A percentile compares a stretch with the other conserved stretches of the same genome.
Conservation (phyloP, 2,329 filamentous ascomycete genomes). For the Pseudogymnoascus sp. region DNA sequence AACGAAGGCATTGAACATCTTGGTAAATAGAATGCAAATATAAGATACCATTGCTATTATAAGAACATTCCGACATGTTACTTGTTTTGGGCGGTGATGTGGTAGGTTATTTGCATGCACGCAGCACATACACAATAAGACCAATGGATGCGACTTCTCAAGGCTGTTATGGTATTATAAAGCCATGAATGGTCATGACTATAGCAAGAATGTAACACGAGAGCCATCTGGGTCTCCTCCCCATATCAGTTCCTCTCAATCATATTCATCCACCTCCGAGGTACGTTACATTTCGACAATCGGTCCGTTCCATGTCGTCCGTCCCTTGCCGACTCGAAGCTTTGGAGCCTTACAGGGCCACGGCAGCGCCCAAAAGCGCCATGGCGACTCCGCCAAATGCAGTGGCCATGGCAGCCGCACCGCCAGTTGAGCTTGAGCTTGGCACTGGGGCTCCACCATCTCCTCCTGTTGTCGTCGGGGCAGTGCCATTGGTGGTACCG, state of each 20-base stretch:
- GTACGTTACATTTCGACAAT: background rate
- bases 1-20: background rate
- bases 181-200: constrained; percentile 1
- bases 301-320: background rate
- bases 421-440: background rate
- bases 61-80: background rate
- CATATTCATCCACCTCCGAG: background rate
- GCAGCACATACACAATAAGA: background rate
- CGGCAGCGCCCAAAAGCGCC: constrained; percentile 1
- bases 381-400: background rate
- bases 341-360: background rate
- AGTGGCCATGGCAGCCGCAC: constrained; percentile 3
- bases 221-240: background rate
- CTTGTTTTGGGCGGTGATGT: background rate
- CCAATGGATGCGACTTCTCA: background rate
- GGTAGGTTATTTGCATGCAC: background rate
- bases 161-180: background rate
- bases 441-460: background rate
- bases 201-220: background rate
- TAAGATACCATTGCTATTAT: background rate
- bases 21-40: background rate
- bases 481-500: background rate
- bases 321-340: background rate
- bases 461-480: background rate
- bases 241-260: background rate